phyloP scores from a whole-genome alignment of 352 stramenopile species.

The Phytophthora chlamydospora region DNA sequence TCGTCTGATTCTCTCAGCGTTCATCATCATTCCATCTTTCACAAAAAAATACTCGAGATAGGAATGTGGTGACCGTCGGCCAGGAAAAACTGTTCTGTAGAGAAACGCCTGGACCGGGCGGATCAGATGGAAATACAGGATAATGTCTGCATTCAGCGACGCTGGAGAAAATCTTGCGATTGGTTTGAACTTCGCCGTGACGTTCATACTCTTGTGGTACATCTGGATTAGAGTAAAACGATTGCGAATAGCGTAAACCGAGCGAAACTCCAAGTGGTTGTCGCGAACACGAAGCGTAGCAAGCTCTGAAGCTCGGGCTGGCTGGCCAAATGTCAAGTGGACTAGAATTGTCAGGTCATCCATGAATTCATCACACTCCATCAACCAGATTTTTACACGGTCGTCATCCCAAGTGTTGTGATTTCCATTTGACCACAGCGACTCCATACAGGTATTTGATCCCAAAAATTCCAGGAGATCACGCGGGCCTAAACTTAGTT shows the following conservation, averaged over 20 bases:
- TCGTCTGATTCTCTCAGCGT: background rate
- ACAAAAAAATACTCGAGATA: background rate
- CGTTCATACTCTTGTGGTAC: background rate
- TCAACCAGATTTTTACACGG: too few species aligned
- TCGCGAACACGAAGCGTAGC: background rate
- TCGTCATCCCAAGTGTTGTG: too few species aligned
- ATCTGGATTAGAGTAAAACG: background rate
- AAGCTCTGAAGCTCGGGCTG: background rate
- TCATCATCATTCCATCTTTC: background rate
- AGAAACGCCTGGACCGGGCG: background rate
- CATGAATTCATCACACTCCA: constrained; percentile 4
- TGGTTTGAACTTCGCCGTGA: background rate
- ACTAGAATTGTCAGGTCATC: background rate
- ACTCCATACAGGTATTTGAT: too few species aligned
- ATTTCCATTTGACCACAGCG: too few species aligned
- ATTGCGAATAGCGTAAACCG: too few species aligned
- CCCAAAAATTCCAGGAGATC: too few species aligned
- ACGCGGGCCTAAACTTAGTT: too few species aligned
- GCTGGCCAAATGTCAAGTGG: constrained; percentile 1
- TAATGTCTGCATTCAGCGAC: background rate
- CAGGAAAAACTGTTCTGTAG: too few species aligned
- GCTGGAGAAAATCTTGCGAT: background rate
- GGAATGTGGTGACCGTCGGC: too few species aligned
- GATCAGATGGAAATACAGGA: background rate
- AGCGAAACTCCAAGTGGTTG: background rate